These are phyloP conservation scores for Pochonia chlamydosporia DNA, from an alignment of 2,329 filamentous ascomycete species.

Conservation along the genomic window DNA sequence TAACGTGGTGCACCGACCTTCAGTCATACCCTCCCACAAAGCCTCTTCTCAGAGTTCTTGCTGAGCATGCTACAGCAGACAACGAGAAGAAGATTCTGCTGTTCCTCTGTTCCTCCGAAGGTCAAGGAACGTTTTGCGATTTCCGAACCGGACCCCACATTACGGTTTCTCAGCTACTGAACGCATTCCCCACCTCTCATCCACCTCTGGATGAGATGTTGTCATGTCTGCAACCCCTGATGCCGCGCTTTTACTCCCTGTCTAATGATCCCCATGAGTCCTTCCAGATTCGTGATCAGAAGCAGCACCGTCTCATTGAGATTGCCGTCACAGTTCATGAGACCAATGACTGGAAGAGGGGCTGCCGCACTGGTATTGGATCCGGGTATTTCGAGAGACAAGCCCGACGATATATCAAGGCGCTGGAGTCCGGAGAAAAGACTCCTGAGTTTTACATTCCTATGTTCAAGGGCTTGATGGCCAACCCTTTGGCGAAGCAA, in stretches of 20 bases:
- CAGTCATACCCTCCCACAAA: conserved; percentile 92
- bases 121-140: conserved; percentile 89
- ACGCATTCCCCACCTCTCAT: conserved; percentile 86
- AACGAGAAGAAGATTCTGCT: conserved; percentile 85
- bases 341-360: conserved; percentile 68
- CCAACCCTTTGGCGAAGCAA: conserved; percentile 86
- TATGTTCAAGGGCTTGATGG: conserved; percentile 98
- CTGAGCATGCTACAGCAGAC: conserved; percentile 72
- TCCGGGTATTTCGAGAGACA: conserved; percentile 91
- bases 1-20: conserved; percentile 93
- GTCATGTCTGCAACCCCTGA: conserved; percentile 75
- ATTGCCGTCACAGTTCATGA: conserved; percentile 97
- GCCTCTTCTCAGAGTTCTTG: conserved; percentile 74
- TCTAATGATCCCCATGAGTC: conserved; percentile 89
- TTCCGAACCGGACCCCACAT: conserved; percentile 85
- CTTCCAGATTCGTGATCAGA: conserved; percentile 60
- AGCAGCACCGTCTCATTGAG: conserved; percentile 77
- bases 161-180: conserved; percentile 76
- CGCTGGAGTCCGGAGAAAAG: conserved; percentile 54
- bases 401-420: conserved; percentile 64
- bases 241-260: conserved; percentile 97
- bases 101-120: conserved; percentile 83
- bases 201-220: conserved; percentile 81
- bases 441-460: conserved; percentile 67
- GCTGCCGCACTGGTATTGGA: conserved; percentile 73